phyloP scores from a whole-genome alignment of 2,329 filamentous ascomycete genomes.

The Pseudocercospora macadamiae region DNA sequence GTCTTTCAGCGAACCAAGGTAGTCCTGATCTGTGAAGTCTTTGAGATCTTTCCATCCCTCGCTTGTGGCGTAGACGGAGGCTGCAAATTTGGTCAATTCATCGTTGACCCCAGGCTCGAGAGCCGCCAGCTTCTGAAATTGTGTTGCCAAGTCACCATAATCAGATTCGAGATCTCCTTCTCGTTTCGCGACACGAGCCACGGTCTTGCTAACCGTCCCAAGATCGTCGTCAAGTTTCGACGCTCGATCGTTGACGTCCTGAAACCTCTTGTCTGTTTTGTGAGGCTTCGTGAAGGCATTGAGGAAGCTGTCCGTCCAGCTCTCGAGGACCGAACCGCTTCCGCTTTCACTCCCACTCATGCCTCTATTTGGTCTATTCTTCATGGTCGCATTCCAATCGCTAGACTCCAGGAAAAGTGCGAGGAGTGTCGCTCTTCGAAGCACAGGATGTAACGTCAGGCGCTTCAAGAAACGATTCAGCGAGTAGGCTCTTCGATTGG shows the following conservation, averaged over 20 bases:
- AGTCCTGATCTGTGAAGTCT: constrained; percentile 93
- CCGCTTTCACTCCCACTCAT: constrained; percentile 47
- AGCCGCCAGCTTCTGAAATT: constrained; percentile 90
- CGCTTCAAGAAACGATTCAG: constrained; percentile 88
- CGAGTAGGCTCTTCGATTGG: constrained; percentile 81
- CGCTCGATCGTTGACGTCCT: constrained; percentile 88
- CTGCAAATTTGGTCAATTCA: constrained; percentile 82
- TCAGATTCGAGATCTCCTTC: constrained; percentile 87
- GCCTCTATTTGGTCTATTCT: constrained; percentile 69
- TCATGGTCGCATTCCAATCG: constrained; percentile 98
- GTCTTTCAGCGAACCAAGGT: constrained; percentile 86
- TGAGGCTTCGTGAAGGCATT: constrained; percentile 97
- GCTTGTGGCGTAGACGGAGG: constrained; percentile 81
- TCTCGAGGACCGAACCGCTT: constrained; percentile 81
- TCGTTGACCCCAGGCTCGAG: constrained; percentile 86
- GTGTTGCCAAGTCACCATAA: constrained; percentile 84
- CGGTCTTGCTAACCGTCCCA: constrained; percentile 91
- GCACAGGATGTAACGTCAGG: constrained; percentile 81
- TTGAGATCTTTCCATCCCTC: constrained; percentile 77
- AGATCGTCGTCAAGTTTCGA: constrained; percentile 95
- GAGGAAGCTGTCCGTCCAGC: constrained; percentile 92
- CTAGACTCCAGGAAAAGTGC: constrained; percentile 88
- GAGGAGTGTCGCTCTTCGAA: constrained; percentile 80
- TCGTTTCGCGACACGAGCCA: constrained; percentile 83
- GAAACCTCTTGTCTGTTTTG: constrained; percentile 91